Conservation (phyloP, 345 rosid species). For the Xanthoceras sorbifolium region DNA sequence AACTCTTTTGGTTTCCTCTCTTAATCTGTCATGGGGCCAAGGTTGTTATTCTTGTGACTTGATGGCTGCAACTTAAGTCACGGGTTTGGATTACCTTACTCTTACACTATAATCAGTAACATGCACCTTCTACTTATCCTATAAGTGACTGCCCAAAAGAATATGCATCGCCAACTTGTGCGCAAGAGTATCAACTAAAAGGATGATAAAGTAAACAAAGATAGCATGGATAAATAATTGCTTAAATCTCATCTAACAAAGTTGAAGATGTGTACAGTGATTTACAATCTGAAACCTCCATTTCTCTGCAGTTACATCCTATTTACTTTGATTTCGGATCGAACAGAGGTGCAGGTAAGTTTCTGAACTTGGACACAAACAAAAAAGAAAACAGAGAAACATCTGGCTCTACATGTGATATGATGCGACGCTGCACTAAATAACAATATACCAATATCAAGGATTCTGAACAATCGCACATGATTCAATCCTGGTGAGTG, state of each 20-base stretch:
- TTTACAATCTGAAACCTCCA: background rate
- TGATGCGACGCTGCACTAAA: background rate
- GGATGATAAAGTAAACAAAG: background rate
- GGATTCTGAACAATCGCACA: slow-evolving; percentile 3
- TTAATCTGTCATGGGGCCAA: background rate
- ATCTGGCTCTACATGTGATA: background rate
- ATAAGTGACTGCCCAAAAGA: background rate
- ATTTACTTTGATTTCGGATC: background rate
- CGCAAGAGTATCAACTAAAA: background rate
- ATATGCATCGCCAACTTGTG: background rate
- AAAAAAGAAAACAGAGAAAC: background rate
- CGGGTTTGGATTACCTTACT: background rate
- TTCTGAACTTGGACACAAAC: background rate
- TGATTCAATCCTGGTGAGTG: background rate
- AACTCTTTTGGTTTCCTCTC: background rate
- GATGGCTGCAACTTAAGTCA: slow-evolving; percentile 8
- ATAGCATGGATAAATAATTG: background rate
- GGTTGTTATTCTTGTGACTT: slow-evolving; percentile 8
- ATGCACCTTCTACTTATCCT: background rate
- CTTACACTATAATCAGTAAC: background rate
- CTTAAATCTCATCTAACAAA: background rate
- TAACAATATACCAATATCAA: background rate
- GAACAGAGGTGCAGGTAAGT: background rate
- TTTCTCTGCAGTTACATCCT: background rate
- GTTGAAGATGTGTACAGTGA: background rate